A percentile compares a stretch with the other conserved stretches of the same genome.
Evolutionary conservation across 169 alveolate genomes (phyloP).

Genomic region (Plasmodium falciparum): DNA sequence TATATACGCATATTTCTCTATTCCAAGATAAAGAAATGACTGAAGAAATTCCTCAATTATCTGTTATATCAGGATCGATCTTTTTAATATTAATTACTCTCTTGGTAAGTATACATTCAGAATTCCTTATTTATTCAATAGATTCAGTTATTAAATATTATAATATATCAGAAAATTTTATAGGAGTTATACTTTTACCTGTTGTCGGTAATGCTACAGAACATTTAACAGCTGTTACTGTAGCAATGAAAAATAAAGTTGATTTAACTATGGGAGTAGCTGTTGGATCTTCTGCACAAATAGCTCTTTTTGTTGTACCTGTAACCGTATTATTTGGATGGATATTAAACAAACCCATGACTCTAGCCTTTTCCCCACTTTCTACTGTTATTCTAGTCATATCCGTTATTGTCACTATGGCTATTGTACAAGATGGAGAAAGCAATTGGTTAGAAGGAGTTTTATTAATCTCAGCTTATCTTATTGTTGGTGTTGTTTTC

Average conservation of each 20-base stretch:
- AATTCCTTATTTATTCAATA: conserved; percentile 83
- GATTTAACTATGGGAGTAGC: conserved; percentile 93
- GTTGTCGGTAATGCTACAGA: conserved; percentile 92
- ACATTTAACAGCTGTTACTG: conserved; percentile 90
- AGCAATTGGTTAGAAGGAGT: conserved; percentile 92
- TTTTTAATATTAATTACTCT: conserved; percentile 75
- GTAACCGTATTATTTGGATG: conserved; percentile 91
- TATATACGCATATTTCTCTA: conserved; percentile 86
- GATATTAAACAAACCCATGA: conserved; percentile 89
- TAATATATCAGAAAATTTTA: conserved; percentile 86
- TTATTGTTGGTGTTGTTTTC: conserved; percentile 87
- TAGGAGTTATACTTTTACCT: conserved; percentile 92
- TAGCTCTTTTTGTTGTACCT: conserved; percentile 89
- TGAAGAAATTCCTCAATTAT: conserved; percentile 80
- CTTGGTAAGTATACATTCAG: conserved; percentile 79
- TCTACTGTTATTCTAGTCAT: conserved; percentile 84
- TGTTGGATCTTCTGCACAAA: conserved; percentile 91
- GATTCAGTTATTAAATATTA: conserved; percentile 83
- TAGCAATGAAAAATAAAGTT: conserved; percentile 89
- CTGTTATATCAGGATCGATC: conserved; percentile 78
- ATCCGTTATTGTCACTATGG: conserved; percentile 85
- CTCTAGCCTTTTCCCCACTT: conserved; percentile 87
- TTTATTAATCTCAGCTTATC: conserved; percentile 87
- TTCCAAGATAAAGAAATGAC: conserved; percentile 83
- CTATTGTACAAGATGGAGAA: conserved; percentile 90